Evolutionary conservation across 768 basidiomycete species (phyloP), one percentile per base, ranked within the genome.

Genomic region (Hericium alpestre): DNA sequence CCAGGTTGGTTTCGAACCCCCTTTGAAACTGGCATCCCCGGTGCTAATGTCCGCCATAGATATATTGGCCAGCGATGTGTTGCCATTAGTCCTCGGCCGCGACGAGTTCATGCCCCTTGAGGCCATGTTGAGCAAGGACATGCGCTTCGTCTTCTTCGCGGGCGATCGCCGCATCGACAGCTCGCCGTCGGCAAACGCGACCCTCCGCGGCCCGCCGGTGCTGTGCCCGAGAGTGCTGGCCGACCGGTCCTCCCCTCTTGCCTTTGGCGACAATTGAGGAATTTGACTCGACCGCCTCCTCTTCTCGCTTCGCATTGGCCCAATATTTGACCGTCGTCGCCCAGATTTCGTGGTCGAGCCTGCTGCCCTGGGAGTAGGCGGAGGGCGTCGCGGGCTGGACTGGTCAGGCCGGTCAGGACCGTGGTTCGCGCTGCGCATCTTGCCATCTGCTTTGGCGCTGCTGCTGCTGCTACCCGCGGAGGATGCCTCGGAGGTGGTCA

Each of bases 261-360:
- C 54, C 56, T 71, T 38, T 62, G 77, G 74, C 15, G 81, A 78
- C 51, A 81, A 76, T 60, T 82, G 80, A n/a, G 85, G 85, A 59
- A 92, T 87, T 74, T 90, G 70, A 65, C 90, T 93, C 40, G 90
- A 90, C 57, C 90, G 78, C 58, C 90, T 75, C 58, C 88, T 74
- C 68, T 87, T 88, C 68, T 92, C 90, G 58, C 72, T 76, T 38
- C 90, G 82, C 67, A 83, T 65, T n/a, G 86, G 79, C 4, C 90
- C 90, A 56, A 90, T 79, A 63, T 84, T 85, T 22, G 90, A 92
- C 40, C 85, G 78, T 58, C 86, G 74, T 47, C 84, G 75, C 1
- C 68, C 62, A 32, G 72, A 70, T 64, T 76, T 80, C 56, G 61
- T 63, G 9, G 70, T 65, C 12, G 70, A 58, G 39, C 65, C 64